Conservation (phyloP, 371 early-diverging fungal species). For the Chytridiales sp. region DNA sequence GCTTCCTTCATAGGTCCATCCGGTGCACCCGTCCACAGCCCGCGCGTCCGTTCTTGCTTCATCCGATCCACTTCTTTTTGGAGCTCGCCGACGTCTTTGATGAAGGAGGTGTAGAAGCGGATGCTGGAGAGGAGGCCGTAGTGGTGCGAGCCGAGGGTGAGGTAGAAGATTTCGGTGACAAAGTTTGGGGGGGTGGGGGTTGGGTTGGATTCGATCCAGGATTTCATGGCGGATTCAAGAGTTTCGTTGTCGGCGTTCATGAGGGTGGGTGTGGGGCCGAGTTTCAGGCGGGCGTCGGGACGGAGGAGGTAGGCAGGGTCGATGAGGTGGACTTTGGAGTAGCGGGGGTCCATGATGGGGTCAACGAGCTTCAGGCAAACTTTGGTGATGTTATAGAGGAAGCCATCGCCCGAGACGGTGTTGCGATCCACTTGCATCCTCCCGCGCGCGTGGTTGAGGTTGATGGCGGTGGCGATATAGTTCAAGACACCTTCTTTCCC, state of each 20-base stretch:
- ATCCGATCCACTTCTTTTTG: slow-evolving; percentile 48
- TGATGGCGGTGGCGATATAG: slow-evolving; percentile 64
- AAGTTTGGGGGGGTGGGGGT: slow-evolving; percentile 61
- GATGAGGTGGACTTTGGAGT: slow-evolving; percentile 72
- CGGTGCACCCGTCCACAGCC: slow-evolving; percentile 31
- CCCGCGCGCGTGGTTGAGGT: slow-evolving; percentile 72
- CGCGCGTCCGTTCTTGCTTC: slow-evolving; percentile 39
- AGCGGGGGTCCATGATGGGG: slow-evolving; percentile 77
- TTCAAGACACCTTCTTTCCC: slow-evolving; percentile 60
- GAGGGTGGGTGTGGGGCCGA: slow-evolving; percentile 53
- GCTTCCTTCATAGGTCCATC: slow-evolving; percentile 49
- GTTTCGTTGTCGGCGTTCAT: slow-evolving; percentile 74
- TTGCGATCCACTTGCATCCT: slow-evolving; percentile 77
- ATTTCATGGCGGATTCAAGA: slow-evolving; percentile 59
- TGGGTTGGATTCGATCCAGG: slow-evolving; percentile 9
- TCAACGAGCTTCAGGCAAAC: slow-evolving; percentile 71
- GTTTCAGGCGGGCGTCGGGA: slow-evolving; percentile 11
- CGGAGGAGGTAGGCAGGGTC: slow-evolving; percentile 65
- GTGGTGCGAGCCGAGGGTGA: slow-evolving; percentile 76
- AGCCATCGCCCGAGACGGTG: slow-evolving; percentile 82
- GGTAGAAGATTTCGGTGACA: slow-evolving; percentile 83
- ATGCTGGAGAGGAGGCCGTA: slow-evolving; percentile 74
- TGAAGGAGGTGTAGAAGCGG: slow-evolving; percentile 64
- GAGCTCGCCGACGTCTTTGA: slow-evolving; percentile 67
- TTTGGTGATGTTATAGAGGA: slow-evolving; percentile 74